Conservation (phyloP, 306 rosid genomes). For the Parietaria judaica region DNA sequence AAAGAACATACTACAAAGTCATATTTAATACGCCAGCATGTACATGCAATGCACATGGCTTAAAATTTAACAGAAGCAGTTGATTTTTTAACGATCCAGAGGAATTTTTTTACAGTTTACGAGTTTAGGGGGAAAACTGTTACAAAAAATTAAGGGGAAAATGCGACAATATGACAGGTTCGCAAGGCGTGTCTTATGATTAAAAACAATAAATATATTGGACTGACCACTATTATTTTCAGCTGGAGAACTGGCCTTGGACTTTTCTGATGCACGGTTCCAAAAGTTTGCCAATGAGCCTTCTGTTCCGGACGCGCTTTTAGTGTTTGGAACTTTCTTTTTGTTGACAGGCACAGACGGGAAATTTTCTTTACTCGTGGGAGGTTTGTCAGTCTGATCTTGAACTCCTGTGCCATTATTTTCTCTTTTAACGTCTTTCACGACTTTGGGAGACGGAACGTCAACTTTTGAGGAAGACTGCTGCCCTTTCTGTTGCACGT, state of each 20-base stretch:
- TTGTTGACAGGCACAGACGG: conserved; percentile 48
- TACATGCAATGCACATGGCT: too few species aligned
- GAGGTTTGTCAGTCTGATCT: conserved; percentile 42
- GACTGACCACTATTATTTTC: conserved; percentile 57
- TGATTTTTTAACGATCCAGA: too few species aligned
- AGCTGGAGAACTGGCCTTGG: conserved; percentile 40
- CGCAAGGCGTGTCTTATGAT: neutral
- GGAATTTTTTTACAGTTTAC: too few species aligned
- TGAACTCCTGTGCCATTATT: conserved; percentile 31
- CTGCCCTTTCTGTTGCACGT: conserved; percentile 26
- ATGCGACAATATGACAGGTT: too few species aligned
- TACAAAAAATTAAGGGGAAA: too few species aligned
- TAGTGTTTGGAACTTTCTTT: conserved; percentile 54
- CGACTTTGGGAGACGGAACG: conserved; percentile 32
- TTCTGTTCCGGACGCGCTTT: conserved; percentile 50
- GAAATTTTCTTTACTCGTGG: conserved; percentile 39
- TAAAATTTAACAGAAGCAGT: too few species aligned
- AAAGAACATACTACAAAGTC: too few species aligned
- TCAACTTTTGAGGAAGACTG: conserved; percentile 36
- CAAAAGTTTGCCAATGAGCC: conserved; percentile 73
- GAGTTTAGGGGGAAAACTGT: too few species aligned
- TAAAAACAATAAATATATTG: conserved; percentile 6
- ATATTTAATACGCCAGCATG: too few species aligned
- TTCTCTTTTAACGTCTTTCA: conserved; percentile 59
- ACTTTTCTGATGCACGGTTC: conserved; percentile 69